A percentile compares a stretch with the other conserved stretches of the same genome.
Evolutionary conservation across 1,139 yeast species (phyloP).

Genomic region (Meyerozyma carpophila): DNA sequence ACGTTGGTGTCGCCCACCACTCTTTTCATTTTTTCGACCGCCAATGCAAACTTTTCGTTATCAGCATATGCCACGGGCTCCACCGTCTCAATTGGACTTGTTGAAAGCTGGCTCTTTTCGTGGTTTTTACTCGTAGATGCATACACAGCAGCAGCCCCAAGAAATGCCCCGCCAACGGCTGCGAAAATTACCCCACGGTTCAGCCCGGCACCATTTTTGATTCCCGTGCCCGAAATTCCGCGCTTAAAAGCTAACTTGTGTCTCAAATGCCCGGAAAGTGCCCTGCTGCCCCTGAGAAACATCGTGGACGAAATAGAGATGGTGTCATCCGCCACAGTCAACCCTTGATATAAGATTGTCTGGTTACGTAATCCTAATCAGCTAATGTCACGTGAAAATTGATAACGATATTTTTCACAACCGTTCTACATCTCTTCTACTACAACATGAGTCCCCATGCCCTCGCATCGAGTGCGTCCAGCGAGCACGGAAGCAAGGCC

Average conservation of each 20-base stretch:
- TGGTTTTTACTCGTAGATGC: neutral
- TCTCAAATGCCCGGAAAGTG: neutral
- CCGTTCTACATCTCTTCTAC: neutral
- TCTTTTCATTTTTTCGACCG: conserved; percentile 6
- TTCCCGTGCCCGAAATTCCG: neutral
- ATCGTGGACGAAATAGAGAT: neutral
- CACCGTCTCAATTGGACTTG: conserved; percentile 9
- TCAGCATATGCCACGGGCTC: conserved; percentile 9
- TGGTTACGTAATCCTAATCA: neutral
- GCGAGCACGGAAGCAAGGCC: neutral
- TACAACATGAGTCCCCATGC: conserved; percentile 9
- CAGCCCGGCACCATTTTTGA: neutral
- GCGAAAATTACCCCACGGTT: neutral
- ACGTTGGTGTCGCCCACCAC: conserved; percentile 13
- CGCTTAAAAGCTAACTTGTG: neutral
- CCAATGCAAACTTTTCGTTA: conserved; percentile 6
- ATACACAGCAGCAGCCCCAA: neutral
- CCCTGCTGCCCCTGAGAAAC: neutral
- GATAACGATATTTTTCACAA: conserved; percentile 1
- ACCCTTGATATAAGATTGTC: neutral
- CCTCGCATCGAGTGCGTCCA: conserved; percentile 1
- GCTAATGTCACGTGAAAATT: neutral
- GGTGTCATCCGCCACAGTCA: neutral
- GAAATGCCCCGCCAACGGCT: neutral
- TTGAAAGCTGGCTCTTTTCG: conserved; percentile 6